These are phyloP conservation scores for Gentiana dahurica DNA, from an alignment of 257 asterid genomes.

Conservation along the genomic window DNA sequence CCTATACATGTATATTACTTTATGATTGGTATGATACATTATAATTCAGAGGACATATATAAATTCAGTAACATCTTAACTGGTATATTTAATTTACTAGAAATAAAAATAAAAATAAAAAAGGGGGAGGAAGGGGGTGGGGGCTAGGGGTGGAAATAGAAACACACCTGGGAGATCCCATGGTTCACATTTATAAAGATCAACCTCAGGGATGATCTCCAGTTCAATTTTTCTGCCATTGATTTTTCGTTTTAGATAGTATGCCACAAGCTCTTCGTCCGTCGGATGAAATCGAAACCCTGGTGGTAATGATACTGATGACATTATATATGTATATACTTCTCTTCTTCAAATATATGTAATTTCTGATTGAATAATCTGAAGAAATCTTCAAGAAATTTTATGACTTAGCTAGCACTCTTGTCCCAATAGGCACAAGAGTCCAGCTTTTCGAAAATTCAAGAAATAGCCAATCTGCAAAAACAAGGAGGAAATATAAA, in stretches of 20 bases:
- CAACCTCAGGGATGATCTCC: conserved; percentile 92
- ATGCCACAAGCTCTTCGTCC: conserved; percentile 94
- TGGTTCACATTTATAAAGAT: conserved; percentile 98
- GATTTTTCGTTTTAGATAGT: conserved; percentile 83
- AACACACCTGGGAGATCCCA: conserved; percentile 90
- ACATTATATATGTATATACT: conserved; percentile 28
- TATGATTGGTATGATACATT: no score
- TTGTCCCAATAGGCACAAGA: neutral
- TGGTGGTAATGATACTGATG: conserved; percentile 94
- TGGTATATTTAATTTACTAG: no score
- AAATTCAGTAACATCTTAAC: no score
- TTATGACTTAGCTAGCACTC: conserved; percentile 8
- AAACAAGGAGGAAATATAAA: neutral
- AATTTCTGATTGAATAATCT: neutral
- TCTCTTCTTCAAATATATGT: neutral
- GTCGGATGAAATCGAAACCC: conserved; percentile 99
- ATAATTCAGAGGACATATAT: no score
- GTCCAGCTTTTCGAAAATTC: conserved; percentile 7
- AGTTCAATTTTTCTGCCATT: conserved; percentile 86
- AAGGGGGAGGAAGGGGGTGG: no score
- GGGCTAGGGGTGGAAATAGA: neutral
- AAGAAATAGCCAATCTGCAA: conserved; percentile 6
- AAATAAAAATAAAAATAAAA: neutral
- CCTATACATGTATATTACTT: neutral
- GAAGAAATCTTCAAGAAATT: neutral